Conservation (phyloP, 768 basidiomycete genomes). For the Boletellus sp. region DNA sequence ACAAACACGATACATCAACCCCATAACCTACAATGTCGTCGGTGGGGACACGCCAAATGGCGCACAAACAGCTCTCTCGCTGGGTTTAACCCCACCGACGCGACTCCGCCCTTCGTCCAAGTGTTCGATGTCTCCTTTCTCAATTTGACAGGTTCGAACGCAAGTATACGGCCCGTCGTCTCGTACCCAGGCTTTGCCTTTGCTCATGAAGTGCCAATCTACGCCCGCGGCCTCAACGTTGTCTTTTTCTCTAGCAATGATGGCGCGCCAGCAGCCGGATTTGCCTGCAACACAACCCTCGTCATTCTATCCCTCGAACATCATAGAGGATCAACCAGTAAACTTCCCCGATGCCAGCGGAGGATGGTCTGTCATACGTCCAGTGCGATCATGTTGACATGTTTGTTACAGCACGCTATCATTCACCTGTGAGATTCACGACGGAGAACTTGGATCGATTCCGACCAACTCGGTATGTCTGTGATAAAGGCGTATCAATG, state of each 20-base stretch:
- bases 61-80: constrained; percentile 35
- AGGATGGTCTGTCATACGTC: constrained; percentile 13
- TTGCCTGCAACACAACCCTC: constrained; percentile 2
- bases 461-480: constrained; percentile 1
- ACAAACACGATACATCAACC: constrained; percentile 44
- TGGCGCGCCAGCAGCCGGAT: constrained; percentile 42
- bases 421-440: background rate
- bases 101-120: constrained; percentile 57
- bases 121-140: constrained; percentile 53
- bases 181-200: constrained; percentile 63
- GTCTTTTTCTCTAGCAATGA: constrained; percentile 72
- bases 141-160: constrained; percentile 50
- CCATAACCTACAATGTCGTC: constrained; percentile 49
- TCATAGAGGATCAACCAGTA: constrained; percentile 19
- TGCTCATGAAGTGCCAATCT: constrained; percentile 78
- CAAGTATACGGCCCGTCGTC: constrained; percentile 59
- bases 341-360: constrained; percentile 9
- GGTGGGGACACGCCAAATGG: constrained; percentile 41
- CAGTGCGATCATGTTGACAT: constrained; percentile 9
- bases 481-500: background rate
- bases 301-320: constrained; percentile 5
- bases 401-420: constrained; percentile 9
- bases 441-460: background rate
- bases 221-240: constrained; percentile 57
- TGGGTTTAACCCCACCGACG: constrained; percentile 63